Conservation (phyloP, 768 basidiomycete genomes). For the Leccinum barrowsii region DNA sequence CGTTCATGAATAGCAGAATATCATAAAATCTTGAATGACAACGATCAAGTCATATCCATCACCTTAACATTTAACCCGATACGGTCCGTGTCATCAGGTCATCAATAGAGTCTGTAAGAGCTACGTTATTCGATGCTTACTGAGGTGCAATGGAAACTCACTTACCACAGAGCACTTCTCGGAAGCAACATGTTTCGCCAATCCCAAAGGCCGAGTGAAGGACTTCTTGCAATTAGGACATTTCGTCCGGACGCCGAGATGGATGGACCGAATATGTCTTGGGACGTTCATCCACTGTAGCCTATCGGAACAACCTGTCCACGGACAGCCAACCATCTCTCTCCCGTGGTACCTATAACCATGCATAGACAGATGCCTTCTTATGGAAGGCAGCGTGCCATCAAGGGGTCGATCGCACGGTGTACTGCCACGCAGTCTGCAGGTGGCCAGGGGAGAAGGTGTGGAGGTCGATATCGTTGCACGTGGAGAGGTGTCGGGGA, state of each 20-base stretch:
- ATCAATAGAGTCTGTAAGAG: not conserved
- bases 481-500: not conserved
- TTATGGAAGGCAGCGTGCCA: not conserved
- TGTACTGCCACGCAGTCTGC: not conserved
- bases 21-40: not conserved
- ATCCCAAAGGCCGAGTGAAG: slow-evolving; percentile 10
- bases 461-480: not conserved
- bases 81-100: not conserved
- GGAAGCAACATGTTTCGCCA: slow-evolving; percentile 11
- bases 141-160: not conserved
- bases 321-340: slow-evolving; percentile 4
- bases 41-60: not conserved
- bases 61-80: not conserved
- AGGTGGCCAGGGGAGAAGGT: not conserved
- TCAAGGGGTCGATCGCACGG: slow-evolving; percentile 2
- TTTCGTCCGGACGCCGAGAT: slow-evolving; percentile 6
- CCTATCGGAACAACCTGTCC: slow-evolving; percentile 3
- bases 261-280: slow-evolving; percentile 9
- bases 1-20: not conserved
- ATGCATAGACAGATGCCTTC: slow-evolving; percentile 3
- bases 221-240: slow-evolving; percentile 9
- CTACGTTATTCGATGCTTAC: not conserved
- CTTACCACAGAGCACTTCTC: slow-evolving; percentile 4
- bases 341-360: slow-evolving; percentile 3
- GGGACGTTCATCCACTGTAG: slow-evolving; percentile 10